Base-by-base conservation (phyloP, 1,284 basidiomycete species). In the Papiliotrema fonsecae region DNA sequence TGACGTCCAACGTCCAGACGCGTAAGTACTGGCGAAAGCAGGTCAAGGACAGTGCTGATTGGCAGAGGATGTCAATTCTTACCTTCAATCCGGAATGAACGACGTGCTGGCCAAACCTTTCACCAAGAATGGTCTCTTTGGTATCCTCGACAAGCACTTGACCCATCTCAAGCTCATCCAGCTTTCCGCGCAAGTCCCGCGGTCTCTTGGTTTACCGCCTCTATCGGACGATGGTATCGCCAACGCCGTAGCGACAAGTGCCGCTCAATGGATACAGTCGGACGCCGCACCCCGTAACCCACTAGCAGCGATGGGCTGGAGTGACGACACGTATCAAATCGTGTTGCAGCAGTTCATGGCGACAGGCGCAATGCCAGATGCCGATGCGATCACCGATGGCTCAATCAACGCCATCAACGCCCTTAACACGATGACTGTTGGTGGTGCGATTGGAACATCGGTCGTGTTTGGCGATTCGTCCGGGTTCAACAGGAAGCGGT, bases 41-140 rank as follows among this genome's bases (percentile, higher is more conserved):
- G n/a, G n/a, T n/a, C n/a, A 27, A 22, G 18, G 36, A 28, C 16
- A 4, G 21, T 14, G 41, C 42, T 52, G 41, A 52, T 51, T 11
- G 35, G 34, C 66, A 80, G 65, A 69, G 61, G 69, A 69, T 47
- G 65, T 72, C 51, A 57, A 62, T 44, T 64, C 64, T 25, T 69
- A 68, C 51, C 48, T 64, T 24, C 58, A 61, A 38, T 67, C 67
- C 16, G 85, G 90, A 21, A 97, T 97, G 93, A 97, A 94, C 71
- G 93, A 97, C 73, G 87, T 96, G 50, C 76, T 97, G n/a, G 87
- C 92, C 7, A 97, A 97, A 72, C 93, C 93, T 1, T 97, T 97
- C 74, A 94, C 89, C 14, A 91, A 92, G 69, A 84, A 93, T 64
- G 87, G 87, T 9, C 75, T 97, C 46, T 76, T 94, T 45, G 85